Base-by-base conservation (phyloP, 2,329 filamentous ascomycete genomes). In the Diaporthe citriasiana region DNA sequence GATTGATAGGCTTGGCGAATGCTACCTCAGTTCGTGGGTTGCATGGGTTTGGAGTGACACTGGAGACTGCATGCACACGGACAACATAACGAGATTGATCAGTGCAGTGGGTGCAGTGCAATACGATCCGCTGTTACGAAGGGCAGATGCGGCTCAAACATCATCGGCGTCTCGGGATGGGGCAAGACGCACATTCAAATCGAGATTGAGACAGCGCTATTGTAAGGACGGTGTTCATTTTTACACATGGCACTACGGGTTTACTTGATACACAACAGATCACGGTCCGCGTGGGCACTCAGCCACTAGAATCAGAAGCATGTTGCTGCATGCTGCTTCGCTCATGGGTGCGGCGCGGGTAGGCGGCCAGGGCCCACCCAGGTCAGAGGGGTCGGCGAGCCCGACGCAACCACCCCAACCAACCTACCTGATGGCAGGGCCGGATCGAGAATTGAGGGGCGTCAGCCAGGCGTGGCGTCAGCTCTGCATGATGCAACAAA, bases 401-500 rank as follows among this genome's bases (percentile, higher is more conserved):
- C 63, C 63, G 63, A 68, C 30, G 63, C 47, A 53, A 51, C 60
- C 63, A 68, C 53, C 45, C 63, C 63, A 53, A 68, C 63, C 63
- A 53, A 68, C 45, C 63, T 27, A 10, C 33, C 45, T 33, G 30
- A 50, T 40, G 30, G 63, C 63, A 40, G 45, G 27, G 45, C 60
- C 60, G 45, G 60, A 66, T 51, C 30, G 45, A 51, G 42, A 35
- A 22, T 42, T 15, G 38, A 60, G 57, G 38, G 35, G 60, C 30
- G 45, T 30, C 59, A 47, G 59, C 59, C 40, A 30, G 30, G 60
- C 30, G 15, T 30, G 60, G 60, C 45, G 63, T 53, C 63, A 66
- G 63, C 63, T 27, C 42, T 68, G 47, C 63, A 68, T 53, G 63
- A 68, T 68, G 47, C 63, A 68, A 66, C 60, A 66, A 50, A 51